Evolutionary conservation across 2,329 filamentous ascomycete genomes (phyloP).

Genomic region (Fonsecaea monophora): DNA sequence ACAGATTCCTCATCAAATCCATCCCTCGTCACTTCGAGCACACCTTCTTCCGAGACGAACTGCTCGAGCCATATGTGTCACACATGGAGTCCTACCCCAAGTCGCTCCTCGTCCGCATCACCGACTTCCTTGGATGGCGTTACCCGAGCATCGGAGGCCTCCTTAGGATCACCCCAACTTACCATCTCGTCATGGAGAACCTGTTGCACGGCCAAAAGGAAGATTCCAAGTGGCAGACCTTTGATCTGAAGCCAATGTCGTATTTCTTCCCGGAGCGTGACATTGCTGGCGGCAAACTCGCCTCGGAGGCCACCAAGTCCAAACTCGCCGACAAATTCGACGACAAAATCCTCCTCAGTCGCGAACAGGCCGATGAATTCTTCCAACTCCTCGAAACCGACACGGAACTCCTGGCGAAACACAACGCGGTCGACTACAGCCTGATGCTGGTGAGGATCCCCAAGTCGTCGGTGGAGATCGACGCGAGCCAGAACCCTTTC

Average conservation of each 20-base stretch:
- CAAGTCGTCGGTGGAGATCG: conserved; percentile 37
- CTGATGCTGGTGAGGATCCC: conserved; percentile 71
- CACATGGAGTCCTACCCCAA: conserved; percentile 67
- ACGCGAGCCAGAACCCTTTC: conserved; percentile 42
- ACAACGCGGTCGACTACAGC: conserved; percentile 77
- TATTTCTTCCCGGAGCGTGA: conserved; percentile 81
- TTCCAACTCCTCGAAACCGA: conserved; percentile 64
- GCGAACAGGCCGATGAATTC: conserved; percentile 63
- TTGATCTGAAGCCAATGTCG: conserved; percentile 74
- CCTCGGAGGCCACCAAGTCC: conserved; percentile 69
- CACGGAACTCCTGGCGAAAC: conserved; percentile 66
- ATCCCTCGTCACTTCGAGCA: conserved; percentile 73
- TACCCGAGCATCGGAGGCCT: conserved; percentile 65
- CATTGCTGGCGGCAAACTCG: conserved; percentile 67
- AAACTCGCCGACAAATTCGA: conserved; percentile 72
- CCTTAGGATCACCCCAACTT: conserved; percentile 67
- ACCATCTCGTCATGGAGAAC: conserved; percentile 82
- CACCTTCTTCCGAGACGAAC: conserved; percentile 70
- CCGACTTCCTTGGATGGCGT: conserved; percentile 63
- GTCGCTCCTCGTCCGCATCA: conserved; percentile 73
- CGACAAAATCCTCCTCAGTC: conserved; percentile 67
- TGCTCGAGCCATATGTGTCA: conserved; percentile 68
- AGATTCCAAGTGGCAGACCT: conserved; percentile 69
- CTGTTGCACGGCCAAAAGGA: conserved; percentile 66
- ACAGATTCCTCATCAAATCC: conserved; percentile 74